A percentile compares a stretch with the other conserved stretches of the same genome.
phyloP scores from a whole-genome alignment of 2,329 filamentous ascomycete species.

The Botryosphaeria dothidea region DNA sequence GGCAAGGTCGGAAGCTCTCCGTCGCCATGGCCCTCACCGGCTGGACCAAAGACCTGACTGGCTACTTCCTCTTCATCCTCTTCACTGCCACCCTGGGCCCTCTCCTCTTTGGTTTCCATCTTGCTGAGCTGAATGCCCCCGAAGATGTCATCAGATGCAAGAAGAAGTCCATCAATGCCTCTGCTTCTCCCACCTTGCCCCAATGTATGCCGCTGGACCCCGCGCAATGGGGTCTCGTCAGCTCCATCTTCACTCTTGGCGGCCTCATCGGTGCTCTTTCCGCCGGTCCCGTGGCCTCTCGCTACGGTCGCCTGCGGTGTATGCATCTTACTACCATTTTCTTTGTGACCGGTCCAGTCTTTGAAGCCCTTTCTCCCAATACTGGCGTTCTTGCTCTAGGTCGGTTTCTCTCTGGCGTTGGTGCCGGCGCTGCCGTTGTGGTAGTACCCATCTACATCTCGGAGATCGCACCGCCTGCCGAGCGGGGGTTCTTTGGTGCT shows the following conservation, averaged over 20 bases:
- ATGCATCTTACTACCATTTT: constrained; percentile 78
- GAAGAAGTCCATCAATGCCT: constrained; percentile 54
- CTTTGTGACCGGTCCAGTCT: constrained; percentile 72
- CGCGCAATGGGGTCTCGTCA: constrained; percentile 79
- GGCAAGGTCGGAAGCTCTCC: neutral
- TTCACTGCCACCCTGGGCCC: constrained; percentile 79
- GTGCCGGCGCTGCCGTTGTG: constrained; percentile 85
- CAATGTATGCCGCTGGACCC: constrained; percentile 89
- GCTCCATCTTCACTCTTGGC: constrained; percentile 88
- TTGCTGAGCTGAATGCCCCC: constrained; percentile 93
- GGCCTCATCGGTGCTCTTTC: constrained; percentile 80
- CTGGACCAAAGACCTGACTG: constrained; percentile 58
- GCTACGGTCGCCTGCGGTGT: constrained; percentile 70
- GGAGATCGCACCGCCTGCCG: constrained; percentile 72
- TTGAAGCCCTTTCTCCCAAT: constrained; percentile 71
- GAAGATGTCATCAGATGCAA: constrained; percentile 91
- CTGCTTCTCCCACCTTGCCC: constrained; percentile 49
- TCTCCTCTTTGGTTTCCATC: constrained; percentile 90
- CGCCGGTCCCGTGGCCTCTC: constrained; percentile 76
- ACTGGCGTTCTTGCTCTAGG: constrained; percentile 71
- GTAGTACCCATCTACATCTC: constrained; percentile 94
- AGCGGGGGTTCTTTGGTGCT: constrained; percentile 75
- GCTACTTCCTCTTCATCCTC: constrained; percentile 77
- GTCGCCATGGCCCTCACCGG: constrained; percentile 38
- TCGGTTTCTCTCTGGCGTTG: constrained; percentile 77